A percentile compares a stretch with the other conserved stretches of the same genome.
Conservation (phyloP, 495 filamentous ascomycete species). For the Xylaria grammica region DNA sequence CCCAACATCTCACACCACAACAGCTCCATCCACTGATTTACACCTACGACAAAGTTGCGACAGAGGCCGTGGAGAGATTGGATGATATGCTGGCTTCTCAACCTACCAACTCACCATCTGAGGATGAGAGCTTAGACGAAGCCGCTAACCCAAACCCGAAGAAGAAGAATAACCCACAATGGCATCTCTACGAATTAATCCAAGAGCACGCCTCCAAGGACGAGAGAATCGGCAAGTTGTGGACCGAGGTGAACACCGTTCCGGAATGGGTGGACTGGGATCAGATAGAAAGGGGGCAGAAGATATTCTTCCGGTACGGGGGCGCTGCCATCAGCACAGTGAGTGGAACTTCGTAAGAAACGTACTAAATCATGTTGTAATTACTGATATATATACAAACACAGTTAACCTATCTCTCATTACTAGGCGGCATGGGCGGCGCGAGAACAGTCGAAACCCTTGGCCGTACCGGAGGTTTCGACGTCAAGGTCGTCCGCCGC, state of each 20-base stretch:
- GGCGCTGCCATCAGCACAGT: slow-evolving; percentile 62
- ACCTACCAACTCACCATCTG: slow-evolving; percentile 11
- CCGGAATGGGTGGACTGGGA: slow-evolving; percentile 85
- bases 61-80: slow-evolving; percentile 66
- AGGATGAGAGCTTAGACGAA: slow-evolving; percentile 21
- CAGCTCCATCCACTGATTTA: slow-evolving; percentile 64
- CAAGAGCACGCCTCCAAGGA: slow-evolving; percentile 61
- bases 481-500: slow-evolving; percentile 67
- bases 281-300: slow-evolving; percentile 73
- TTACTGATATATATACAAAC: neutral
- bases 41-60: slow-evolving; percentile 71
- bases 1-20: slow-evolving; percentile 65
- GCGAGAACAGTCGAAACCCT: slow-evolving; percentile 74
- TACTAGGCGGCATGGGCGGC: slow-evolving; percentile 69
- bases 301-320: slow-evolving; percentile 75
- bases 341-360: slow-evolving; percentile 16
- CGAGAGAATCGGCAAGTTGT: slow-evolving; percentile 63
- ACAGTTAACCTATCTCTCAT: slow-evolving; percentile 65
- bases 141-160: slow-evolving; percentile 21
- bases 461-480: slow-evolving; percentile 79
- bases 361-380: neutral
- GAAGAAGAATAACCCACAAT: slow-evolving; percentile 28
- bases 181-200: slow-evolving; percentile 69
- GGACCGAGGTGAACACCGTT: slow-evolving; percentile 70
- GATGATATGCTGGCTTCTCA: slow-evolving; percentile 57